Evolutionary conservation across 169 alveolate species (phyloP).

Genomic region (Babesia bovis): DNA sequence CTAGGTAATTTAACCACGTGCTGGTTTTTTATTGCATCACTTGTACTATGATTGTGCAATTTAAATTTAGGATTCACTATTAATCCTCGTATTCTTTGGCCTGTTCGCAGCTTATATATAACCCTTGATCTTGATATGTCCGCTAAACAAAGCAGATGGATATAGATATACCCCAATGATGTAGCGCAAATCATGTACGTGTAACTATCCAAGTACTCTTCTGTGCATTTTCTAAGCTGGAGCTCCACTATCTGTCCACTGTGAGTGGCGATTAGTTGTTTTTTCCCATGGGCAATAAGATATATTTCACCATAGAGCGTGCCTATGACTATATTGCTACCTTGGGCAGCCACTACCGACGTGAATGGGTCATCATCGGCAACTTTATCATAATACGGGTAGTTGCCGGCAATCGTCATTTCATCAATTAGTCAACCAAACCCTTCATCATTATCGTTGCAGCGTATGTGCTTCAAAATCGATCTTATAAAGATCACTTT

Average conservation of each 20-base stretch:
- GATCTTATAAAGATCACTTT: too few species aligned
- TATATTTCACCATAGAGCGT: slow-evolving; percentile 34
- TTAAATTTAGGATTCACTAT: slow-evolving; percentile 29
- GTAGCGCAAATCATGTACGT: slow-evolving; percentile 35
- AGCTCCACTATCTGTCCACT: slow-evolving; percentile 20
- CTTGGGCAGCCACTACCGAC: slow-evolving; percentile 33
- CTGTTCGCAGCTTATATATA: slow-evolving; percentile 24
- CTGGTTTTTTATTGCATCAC: not conserved
- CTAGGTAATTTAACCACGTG: not conserved
- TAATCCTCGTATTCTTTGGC: slow-evolving; percentile 3
- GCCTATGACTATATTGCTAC: slow-evolving; percentile 17
- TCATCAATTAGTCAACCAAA: not conserved
- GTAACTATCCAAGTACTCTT: not conserved
- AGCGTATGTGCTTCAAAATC: too few species aligned
- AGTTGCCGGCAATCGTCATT: slow-evolving; percentile 1
- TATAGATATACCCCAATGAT: slow-evolving; percentile 38
- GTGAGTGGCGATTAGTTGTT: slow-evolving; percentile 12
- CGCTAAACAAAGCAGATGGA: slow-evolving; percentile 31
- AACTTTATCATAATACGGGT: slow-evolving; percentile 3
- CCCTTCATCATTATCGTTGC: not conserved
- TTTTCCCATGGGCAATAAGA: not conserved
- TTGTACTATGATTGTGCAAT: not conserved
- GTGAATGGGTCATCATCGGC: slow-evolving; percentile 24
- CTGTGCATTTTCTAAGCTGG: slow-evolving; percentile 9
- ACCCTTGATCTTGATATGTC: slow-evolving; percentile 18